Evolutionary conservation across 139 green algal genomes (phyloP).

Genomic region (Nannochloris sp.): DNA sequence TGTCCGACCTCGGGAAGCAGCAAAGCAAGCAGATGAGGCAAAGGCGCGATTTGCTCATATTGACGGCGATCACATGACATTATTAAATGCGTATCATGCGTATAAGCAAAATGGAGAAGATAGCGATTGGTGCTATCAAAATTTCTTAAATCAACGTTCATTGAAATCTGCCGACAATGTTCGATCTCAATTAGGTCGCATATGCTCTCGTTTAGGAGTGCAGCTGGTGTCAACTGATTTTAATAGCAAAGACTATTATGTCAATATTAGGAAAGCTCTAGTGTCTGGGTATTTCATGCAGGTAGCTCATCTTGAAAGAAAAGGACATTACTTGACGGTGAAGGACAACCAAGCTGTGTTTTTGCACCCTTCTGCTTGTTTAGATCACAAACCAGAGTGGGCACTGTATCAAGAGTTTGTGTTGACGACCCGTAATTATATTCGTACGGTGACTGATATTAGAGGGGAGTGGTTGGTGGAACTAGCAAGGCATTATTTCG

Average conservation of each 20-base stretch:
- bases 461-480: slow-evolving; percentile 96
- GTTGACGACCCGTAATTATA: slow-evolving; percentile 95
- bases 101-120: slow-evolving; percentile 89
- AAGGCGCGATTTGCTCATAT: slow-evolving; percentile 93
- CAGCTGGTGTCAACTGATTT: slow-evolving; percentile 81
- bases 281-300: slow-evolving; percentile 97
- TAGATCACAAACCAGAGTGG: slow-evolving; percentile 96
- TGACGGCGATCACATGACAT: slow-evolving; percentile 96
- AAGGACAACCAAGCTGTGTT: slow-evolving; percentile 98
- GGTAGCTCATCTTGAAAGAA: slow-evolving; percentile 85
- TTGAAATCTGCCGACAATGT: slow-evolving; percentile 95
- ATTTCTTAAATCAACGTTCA: slow-evolving; percentile 91
- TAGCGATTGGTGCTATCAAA: slow-evolving; percentile 86
- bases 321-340: slow-evolving; percentile 95
- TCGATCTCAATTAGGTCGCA: slow-evolving; percentile 79
- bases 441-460: slow-evolving; percentile 86
- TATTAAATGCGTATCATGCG: slow-evolving; percentile 98
- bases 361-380: slow-evolving; percentile 89
- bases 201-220: slow-evolving; percentile 66
- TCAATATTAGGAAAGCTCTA: slow-evolving; percentile 96
- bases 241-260: slow-evolving; percentile 83
- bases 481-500: slow-evolving; percentile 94
- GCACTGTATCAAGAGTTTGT: slow-evolving; percentile 99
- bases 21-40: slow-evolving; percentile 88
- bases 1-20: slow-evolving; percentile 80